Conservation (phyloP, 2,329 filamentous ascomycete species). For the Penicillium sp. region DNA sequence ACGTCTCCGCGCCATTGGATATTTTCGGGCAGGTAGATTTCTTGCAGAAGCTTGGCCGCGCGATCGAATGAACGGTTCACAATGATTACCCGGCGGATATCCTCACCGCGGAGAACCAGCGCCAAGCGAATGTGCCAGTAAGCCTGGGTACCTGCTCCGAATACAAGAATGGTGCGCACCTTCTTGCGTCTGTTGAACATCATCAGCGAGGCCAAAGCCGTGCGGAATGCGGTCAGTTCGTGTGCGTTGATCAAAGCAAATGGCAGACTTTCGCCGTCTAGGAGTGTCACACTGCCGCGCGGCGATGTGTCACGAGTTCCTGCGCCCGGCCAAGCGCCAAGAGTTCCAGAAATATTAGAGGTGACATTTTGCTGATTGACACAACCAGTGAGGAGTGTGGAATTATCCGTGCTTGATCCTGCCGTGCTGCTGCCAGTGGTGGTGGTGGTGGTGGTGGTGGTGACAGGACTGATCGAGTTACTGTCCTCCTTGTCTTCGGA, state of each 20-base stretch:
- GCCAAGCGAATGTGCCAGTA: conserved; percentile 92
- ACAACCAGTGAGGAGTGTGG: conserved; percentile 32
- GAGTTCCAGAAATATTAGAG: conserved; percentile 28
- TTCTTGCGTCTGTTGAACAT: conserved; percentile 64
- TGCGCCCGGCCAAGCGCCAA: conserved; percentile 37
- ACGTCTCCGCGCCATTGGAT: conserved; percentile 63
- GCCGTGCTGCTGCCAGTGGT: conserved; percentile 9
- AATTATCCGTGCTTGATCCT: conserved; percentile 25
- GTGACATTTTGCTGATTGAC: conserved; percentile 33
- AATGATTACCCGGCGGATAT: conserved; percentile 77
- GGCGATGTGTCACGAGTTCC: conserved; percentile 49
- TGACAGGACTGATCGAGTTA: background rate
- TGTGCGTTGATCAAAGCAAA: conserved; percentile 65
- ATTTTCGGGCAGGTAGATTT: conserved; percentile 55
- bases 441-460: conserved; percentile 11
- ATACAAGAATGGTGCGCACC: conserved; percentile 76
- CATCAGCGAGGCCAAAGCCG: conserved; percentile 60
- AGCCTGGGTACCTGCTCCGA: conserved; percentile 85
- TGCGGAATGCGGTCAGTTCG: conserved; percentile 69
- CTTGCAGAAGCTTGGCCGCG: conserved; percentile 49
- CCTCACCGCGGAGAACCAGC: conserved; percentile 63
- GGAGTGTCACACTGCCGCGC: conserved; percentile 59
- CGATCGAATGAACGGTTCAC: conserved; percentile 66
- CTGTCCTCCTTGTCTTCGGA: conserved; percentile 28
- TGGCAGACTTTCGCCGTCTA: conserved; percentile 58